Base-by-base conservation (phyloP, 1,139 yeast genomes). In the Kodamaea sp. region DNA sequence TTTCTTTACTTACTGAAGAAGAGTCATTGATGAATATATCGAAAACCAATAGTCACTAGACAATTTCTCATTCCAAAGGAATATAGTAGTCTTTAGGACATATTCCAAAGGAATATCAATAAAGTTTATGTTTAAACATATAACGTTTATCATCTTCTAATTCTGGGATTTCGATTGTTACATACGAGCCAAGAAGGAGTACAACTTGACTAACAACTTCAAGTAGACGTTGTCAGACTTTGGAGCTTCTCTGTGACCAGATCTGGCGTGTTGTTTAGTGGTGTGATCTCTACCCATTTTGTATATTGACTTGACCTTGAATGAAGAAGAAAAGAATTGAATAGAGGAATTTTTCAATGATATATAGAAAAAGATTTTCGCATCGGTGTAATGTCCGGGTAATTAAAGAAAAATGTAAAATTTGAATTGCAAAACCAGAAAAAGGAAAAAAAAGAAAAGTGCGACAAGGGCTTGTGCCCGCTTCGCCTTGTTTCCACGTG, bases 121-220 rank as follows among this genome's bases (percentile, higher is more conserved):
- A 32, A 30, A 20, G 26, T 35, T 25, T 35, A 29, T 24, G 11
- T 25, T 32, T 22, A 34, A 11, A 27, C 11, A 32, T 24, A 23
- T 32, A 24, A 34, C 30, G 34, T 34, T 27, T 36, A 24, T 23
- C 24, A 24, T 39, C 36, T 33, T 37, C 41, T 36, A 31, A 27
- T 31, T 22, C 10, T 23, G 23, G 20, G 20, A 15, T 15, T 38
- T 31, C 15, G 31, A 34, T 28, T 30, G 20, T 44, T 74, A 86
- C 95, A 76, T 85, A 86, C 98, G 97, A 78, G 97, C 97, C 77
- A 92, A 82, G 95, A 88, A 94, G 67, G 97, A 77, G 87, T 90
- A 92, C 65, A 92, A 81, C 84, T 90, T 90, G 73, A 92, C 98
- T 77, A 92, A 84, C 70, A 92, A 77, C 77, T 84, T 85, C 79